These are phyloP conservation scores for Suhomyces ambrosiae DNA, from an alignment of 1,139 yeast genomes.

Conservation along the genomic window DNA sequence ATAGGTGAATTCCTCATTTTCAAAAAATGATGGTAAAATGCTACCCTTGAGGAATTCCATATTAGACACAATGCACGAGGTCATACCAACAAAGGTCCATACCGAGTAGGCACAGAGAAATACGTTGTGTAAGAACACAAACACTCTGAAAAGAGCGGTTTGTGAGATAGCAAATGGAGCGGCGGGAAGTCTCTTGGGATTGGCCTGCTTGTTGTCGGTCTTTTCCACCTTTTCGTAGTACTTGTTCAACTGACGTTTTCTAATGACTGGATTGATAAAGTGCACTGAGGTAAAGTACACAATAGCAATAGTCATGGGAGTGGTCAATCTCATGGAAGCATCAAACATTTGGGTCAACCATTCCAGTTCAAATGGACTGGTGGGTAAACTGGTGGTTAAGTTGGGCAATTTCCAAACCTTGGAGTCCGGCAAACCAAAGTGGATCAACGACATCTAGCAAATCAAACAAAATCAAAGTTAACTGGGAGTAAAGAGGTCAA, in stretches of 20 bases:
- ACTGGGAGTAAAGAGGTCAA: no score
- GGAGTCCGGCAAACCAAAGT: constrained; percentile 42
- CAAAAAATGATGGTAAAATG: constrained; percentile 23
- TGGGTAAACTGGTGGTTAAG: constrained; percentile 36
- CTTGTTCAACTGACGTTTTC: constrained; percentile 37
- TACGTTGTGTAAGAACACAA: constrained; percentile 65
- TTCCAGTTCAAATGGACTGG: constrained; percentile 38
- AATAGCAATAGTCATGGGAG: constrained; percentile 62
- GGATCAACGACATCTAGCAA: constrained; percentile 26
- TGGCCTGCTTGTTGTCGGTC: constrained; percentile 19
- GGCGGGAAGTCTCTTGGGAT: constrained; percentile 46
- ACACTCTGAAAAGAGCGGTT: constrained; percentile 48
- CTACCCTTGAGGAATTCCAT: constrained; percentile 30
- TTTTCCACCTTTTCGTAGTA: constrained; percentile 23
- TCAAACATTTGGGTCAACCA: constrained; percentile 31
- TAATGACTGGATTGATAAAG: constrained; percentile 47
- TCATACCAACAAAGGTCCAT: constrained; percentile 76
- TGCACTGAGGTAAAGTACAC: constrained; percentile 65
- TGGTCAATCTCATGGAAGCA: constrained; percentile 38
- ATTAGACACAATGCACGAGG: constrained; percentile 47
- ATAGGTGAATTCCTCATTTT: constrained; percentile 18
- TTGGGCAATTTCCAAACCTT: constrained; percentile 37
- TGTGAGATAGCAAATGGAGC: constrained; percentile 58
- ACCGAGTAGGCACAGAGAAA: constrained; percentile 66
- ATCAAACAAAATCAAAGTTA: background rate